Evolutionary conservation across 2,329 filamentous ascomycete species (phyloP), one percentile per base, ranked within the genome.

Genomic region (Sphaerulina musiva): DNA sequence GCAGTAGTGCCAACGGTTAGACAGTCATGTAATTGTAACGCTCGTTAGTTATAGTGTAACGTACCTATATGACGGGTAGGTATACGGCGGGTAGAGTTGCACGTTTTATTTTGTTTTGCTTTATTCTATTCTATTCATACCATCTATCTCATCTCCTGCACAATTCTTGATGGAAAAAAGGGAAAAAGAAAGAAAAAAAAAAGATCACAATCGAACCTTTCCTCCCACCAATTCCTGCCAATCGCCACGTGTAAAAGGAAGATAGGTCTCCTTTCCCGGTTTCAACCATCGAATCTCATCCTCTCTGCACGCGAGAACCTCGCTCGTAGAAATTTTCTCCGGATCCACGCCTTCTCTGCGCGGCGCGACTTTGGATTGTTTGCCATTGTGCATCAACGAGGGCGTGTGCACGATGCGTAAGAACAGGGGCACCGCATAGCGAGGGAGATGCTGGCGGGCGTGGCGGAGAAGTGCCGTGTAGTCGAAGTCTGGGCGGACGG

Each of bases 381-480:
- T 91, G 68, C 89, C 86, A 63, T 89, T 91, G 66, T 87, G 83
- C 62, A 82, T 85, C 5, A 84, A 80, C 26, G 77, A 80, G 36
- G 61, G 65, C 36, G 73, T 73, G 41, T 77, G 72, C 20, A 86
- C 77, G 14, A 88, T 69, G 0, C 86, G 76, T 41, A 90, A 63
- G 71, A 91, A 91, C 1, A 89, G 71, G 0, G 87, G 87, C 1
- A 91, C 85, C 0, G 87, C 87, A 64, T 90, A 91, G 58, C 78
- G 79, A 0, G 87, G 87, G 20, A 91, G 73, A 48, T 80, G 76
- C 11, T 76, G 74, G 6, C 80, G 77, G 2, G 78, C 76, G 64
- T 85, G 78, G 57, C 74, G 76, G 46, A 87, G 70, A 8, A 90
- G 72, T 0, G 72, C 80, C 8, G 74, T 70, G 65, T 81, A 87